These are phyloP conservation scores for Drechslerella dactyloides DNA, from an alignment of 2,329 filamentous ascomycete species.

Conservation along the genomic window DNA sequence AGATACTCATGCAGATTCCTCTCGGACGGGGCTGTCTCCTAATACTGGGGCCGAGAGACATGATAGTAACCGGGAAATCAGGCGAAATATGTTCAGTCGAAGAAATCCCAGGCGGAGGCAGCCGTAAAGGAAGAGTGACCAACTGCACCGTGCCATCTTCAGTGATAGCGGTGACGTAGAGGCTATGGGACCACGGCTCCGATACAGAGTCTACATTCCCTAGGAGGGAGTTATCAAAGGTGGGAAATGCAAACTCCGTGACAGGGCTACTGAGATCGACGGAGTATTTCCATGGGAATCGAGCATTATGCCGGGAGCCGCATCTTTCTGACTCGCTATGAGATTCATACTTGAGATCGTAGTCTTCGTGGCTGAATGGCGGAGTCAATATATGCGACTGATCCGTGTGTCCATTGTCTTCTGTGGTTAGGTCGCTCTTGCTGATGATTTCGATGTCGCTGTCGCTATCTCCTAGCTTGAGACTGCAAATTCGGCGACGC, in stretches of 20 bases:
- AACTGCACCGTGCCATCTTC: constrained; percentile 15
- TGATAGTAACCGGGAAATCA: constrained; percentile 22
- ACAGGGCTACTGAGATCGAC: constrained; percentile 27
- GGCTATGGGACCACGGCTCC: constrained; percentile 17
- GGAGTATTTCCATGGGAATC: constrained; percentile 39
- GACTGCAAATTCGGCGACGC: background rate
- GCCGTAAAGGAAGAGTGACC: constrained; percentile 22
- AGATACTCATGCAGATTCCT: constrained; percentile 29
- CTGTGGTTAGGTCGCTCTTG: background rate
- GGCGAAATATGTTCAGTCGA: constrained; percentile 2
- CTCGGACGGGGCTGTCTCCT: constrained; percentile 8
- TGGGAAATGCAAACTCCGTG: constrained; percentile 22
- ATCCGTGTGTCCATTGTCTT: background rate
- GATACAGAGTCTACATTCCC: background rate
- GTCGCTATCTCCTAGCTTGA: background rate
- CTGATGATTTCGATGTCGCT: background rate
- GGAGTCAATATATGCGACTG: background rate
- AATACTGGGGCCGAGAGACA: constrained; percentile 7
- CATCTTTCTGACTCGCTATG: constrained; percentile 28
- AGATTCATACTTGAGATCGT: constrained; percentile 16
- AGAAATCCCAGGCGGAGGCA: constrained; percentile 28
- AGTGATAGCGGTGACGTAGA: constrained; percentile 28
- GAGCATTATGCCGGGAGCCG: constrained; percentile 8
- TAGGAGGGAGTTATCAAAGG: background rate
- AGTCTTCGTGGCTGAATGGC: background rate